Evolutionary conservation across 2,329 filamentous ascomycete genomes (phyloP).

Genomic region (Cladophialophora immunda): DNA sequence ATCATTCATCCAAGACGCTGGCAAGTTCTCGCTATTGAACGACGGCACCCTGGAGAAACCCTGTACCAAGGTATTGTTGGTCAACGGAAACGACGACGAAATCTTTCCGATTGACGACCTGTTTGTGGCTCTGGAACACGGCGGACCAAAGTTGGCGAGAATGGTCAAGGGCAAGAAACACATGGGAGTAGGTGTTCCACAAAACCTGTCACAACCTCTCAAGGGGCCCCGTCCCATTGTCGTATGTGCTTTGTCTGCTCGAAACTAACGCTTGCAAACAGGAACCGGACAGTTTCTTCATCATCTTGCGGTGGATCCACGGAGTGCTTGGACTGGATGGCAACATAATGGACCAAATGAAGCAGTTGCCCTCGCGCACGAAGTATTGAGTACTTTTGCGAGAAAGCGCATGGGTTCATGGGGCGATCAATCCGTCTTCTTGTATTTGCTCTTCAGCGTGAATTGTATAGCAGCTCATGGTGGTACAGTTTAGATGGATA

Average conservation of each 20-base stretch:
- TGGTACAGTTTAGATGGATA: neutral
- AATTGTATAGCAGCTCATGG: neutral
- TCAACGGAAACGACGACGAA: slow-evolving; percentile 67
- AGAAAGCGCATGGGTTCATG: neutral
- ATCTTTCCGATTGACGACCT: slow-evolving; percentile 71
- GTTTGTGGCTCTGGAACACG: slow-evolving; percentile 63
- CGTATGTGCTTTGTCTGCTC: neutral
- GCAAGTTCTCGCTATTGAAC: slow-evolving; percentile 63
- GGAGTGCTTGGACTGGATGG: slow-evolving; percentile 40
- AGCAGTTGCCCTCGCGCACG: slow-evolving; percentile 37
- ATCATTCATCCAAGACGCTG: slow-evolving; percentile 58
- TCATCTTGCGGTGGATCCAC: slow-evolving; percentile 52
- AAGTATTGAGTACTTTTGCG: slow-evolving; percentile 35
- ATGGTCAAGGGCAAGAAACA: slow-evolving; percentile 69
- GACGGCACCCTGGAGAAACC: slow-evolving; percentile 63
- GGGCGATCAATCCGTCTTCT: neutral
- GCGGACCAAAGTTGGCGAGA: slow-evolving; percentile 61
- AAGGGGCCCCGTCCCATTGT: neutral
- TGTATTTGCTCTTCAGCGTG: neutral
- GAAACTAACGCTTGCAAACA: neutral
- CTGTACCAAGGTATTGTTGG: slow-evolving; percentile 61
- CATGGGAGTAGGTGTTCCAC: slow-evolving; percentile 61
- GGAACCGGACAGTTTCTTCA: slow-evolving; percentile 61
- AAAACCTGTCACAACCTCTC: neutral
- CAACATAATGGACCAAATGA: slow-evolving; percentile 42